Evolutionary conservation across 176 grass and related monocot genomes (phyloP).

Genomic region (Cenchrus americanus): DNA sequence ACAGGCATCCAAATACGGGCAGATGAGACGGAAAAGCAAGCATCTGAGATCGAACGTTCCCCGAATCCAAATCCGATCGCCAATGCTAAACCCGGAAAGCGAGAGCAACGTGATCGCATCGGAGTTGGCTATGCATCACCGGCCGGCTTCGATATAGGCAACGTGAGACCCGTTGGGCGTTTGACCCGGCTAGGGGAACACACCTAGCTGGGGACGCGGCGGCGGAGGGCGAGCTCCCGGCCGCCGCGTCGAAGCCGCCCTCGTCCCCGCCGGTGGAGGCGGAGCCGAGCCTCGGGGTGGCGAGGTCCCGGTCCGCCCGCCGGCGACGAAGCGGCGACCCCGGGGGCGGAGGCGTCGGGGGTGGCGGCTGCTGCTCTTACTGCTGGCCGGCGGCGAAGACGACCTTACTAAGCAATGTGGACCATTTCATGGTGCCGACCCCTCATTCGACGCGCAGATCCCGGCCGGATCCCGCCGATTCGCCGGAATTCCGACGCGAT

Average conservation of each 20-base stretch:
- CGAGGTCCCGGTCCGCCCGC: slow-evolving; percentile 30
- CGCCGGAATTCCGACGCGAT: slow-evolving; percentile 59
- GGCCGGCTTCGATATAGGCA: slow-evolving; percentile 45
- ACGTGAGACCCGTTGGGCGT: not conserved
- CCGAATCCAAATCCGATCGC: slow-evolving; percentile 51
- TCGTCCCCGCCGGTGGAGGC: slow-evolving; percentile 57
- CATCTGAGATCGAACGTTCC: slow-evolving; percentile 29
- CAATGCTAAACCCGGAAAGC: slow-evolving; percentile 31
- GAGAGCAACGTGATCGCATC: slow-evolving; percentile 42
- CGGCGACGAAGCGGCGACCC: slow-evolving; percentile 41
- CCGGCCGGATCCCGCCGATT: slow-evolving; percentile 63
- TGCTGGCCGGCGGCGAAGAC: slow-evolving; percentile 74
- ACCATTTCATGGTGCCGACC: slow-evolving; percentile 91
- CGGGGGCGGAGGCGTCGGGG: slow-evolving; percentile 41
- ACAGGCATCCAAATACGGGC: not conserved
- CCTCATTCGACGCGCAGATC: slow-evolving; percentile 98
- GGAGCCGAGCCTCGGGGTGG: slow-evolving; percentile 56
- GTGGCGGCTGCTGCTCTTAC: slow-evolving; percentile 44
- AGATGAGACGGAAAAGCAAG: not conserved
- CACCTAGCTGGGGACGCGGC: slow-evolving; percentile 64
- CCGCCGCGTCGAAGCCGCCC: slow-evolving; percentile 46
- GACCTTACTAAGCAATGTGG: slow-evolving; percentile 99
- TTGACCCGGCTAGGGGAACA: slow-evolving; percentile 46
- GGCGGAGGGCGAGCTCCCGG: slow-evolving; percentile 61
- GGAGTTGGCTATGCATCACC: slow-evolving; percentile 19